These are phyloP conservation scores for Aspergillus saccharolyticus DNA, from an alignment of 495 filamentous ascomycete species.

Conservation along the genomic window DNA sequence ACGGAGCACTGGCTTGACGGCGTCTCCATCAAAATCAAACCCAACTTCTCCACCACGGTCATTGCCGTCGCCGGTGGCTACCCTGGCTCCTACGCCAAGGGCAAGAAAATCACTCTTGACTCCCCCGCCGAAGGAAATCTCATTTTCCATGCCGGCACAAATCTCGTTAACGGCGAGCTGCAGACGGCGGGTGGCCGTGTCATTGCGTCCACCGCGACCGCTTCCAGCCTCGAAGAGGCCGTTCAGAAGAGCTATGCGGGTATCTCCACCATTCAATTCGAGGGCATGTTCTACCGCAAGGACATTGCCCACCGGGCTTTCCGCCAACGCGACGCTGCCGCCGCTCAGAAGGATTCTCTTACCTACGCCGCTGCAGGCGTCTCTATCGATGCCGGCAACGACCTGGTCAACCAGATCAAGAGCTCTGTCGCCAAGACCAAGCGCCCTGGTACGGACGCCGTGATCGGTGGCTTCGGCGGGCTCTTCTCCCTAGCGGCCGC, in stretches of 20 bases:
- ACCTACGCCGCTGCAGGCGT: constrained; percentile 94
- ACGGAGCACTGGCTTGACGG: constrained; percentile 67
- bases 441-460: constrained; percentile 78
- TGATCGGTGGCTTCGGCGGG: constrained; percentile 94
- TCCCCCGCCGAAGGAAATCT: constrained; percentile 48
- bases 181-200: constrained; percentile 82
- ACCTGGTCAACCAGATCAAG: constrained; percentile 86
- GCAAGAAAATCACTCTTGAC: constrained; percentile 63
- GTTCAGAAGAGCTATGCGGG: constrained; percentile 79
- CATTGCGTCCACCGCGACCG: constrained; percentile 80
- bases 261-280: constrained; percentile 73
- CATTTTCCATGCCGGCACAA: constrained; percentile 94
- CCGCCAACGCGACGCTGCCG: constrained; percentile 35
- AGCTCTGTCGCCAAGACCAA: constrained; percentile 70
- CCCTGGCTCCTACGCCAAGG: constrained; percentile 81
- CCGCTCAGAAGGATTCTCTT: constrained; percentile 46
- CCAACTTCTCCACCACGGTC: constrained; percentile 77
- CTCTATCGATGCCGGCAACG: constrained; percentile 86
- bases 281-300: constrained; percentile 86
- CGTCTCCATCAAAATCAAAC: constrained; percentile 60
- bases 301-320: constrained; percentile 79
- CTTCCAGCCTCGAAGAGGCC: constrained; percentile 68
- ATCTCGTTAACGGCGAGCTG: constrained; percentile 54
- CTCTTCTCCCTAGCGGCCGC: constrained; percentile 75
- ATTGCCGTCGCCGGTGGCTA: constrained; percentile 95